These are phyloP conservation scores for Neurospora sp. DNA, from an alignment of 495 filamentous ascomycete genomes.

Conservation along the genomic window DNA sequence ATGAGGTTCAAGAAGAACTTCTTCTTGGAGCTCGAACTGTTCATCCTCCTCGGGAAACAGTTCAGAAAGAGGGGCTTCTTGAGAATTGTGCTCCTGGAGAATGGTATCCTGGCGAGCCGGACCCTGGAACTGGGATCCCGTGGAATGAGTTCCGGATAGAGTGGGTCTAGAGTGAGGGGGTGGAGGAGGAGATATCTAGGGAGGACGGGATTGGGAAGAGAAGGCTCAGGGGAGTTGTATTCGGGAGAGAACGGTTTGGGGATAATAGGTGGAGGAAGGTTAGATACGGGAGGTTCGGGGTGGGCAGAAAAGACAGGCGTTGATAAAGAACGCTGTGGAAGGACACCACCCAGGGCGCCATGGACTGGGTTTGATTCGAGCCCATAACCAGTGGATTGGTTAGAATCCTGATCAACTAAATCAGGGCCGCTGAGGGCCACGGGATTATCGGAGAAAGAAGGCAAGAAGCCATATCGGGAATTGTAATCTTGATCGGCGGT, in stretches of 20 bases:
- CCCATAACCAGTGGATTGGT: not conserved
- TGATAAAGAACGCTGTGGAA: not conserved
- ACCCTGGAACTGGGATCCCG: too few species aligned
- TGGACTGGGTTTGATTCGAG: not conserved
- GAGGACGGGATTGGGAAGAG: not conserved
- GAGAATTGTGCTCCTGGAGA: too few species aligned
- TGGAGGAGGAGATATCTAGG: not conserved
- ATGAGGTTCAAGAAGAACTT: not conserved
- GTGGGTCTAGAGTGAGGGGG: not conserved
- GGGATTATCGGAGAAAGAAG: not conserved
- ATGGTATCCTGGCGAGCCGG: too few species aligned
- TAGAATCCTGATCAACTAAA: not conserved
- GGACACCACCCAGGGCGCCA: not conserved
- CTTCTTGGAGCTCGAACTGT: not conserved
- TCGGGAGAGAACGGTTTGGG: too few species aligned
- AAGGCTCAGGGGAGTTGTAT: not conserved
- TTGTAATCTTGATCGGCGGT: not conserved
- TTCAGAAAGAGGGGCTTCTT: too few species aligned
- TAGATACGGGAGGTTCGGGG: not conserved
- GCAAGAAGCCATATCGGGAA: not conserved
- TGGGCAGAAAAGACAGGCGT: not conserved
- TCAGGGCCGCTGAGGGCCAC: not conserved
- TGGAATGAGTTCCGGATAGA: not conserved
- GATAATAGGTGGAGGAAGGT: too few species aligned
- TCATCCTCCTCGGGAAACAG: too few species aligned